Percentiles rank a stretch among this genome's conserved stretches.
phyloP scores from a whole-genome alignment of 192 early-diverging fungal species.

The Coemansia sp. region DNA sequence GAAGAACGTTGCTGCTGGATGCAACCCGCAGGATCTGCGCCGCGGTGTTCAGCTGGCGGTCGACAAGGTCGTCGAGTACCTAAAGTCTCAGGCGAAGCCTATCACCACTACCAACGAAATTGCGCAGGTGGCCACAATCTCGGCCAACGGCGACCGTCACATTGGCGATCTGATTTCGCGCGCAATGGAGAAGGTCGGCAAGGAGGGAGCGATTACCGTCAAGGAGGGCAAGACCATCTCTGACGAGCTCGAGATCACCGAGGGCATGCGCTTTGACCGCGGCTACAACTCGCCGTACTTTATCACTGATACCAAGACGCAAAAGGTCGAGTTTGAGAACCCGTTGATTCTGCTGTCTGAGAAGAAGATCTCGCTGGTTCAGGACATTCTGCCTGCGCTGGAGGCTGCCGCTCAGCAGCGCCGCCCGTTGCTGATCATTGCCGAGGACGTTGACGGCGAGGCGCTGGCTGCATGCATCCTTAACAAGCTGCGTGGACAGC shows the following conservation, averaged over 20 bases:
- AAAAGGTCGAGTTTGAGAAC: constrained; percentile 99
- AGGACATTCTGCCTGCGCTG: constrained; percentile 94
- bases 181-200: constrained; percentile 99
- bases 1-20: constrained; percentile 98
- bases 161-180: constrained; percentile 95
- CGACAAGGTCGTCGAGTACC: constrained; percentile 88
- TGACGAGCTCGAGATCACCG: constrained; percentile 99
- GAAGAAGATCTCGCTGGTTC: constrained; percentile 94
- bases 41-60: constrained; percentile 93
- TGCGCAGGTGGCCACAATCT: constrained; percentile 99
- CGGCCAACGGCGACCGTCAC: constrained; percentile 98
- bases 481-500: constrained; percentile 98
- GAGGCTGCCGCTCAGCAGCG: constrained; percentile 93
- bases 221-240: constrained; percentile 99
- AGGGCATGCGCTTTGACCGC: constrained; percentile 99
- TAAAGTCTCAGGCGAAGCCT: constrained; percentile 85
- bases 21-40: constrained; percentile 98
- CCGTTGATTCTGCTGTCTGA: constrained; percentile 97
- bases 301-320: constrained; percentile 96
- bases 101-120: constrained; percentile 96
- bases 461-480: constrained; percentile 99
- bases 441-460: constrained; percentile 99
- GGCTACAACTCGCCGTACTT: constrained; percentile 99
- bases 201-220: constrained; percentile 99
- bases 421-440: constrained; percentile 94